Evolutionary conservation across 176 grass and related monocot genomes (phyloP), one percentile per base, ranked within the genome.

Genomic region (Melocanna baccifera): DNA sequence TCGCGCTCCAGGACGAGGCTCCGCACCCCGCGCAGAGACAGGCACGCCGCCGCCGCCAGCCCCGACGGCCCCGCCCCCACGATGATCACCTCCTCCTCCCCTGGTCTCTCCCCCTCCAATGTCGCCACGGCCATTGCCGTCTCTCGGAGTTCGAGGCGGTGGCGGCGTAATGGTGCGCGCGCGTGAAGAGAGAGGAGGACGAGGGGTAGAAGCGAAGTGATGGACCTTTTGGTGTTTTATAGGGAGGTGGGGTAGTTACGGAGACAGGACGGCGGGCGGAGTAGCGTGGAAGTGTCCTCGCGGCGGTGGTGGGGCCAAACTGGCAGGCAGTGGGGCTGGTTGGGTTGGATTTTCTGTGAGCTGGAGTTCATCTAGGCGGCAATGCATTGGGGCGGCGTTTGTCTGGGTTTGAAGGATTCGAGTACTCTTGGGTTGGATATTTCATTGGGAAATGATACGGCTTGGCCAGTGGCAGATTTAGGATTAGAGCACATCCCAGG

Each of bases 61-160:
- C 96, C 96, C 0, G 96, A 93, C 76, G 88, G 96, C 18, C 96
- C 96, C 1, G 96, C 96, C 2, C 93, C 42, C 0, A 98, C 96
- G 66, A 98, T 90, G 64, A 95, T 57, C 79, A 86, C 88, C 6
- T 86, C 88, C 83, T 1, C 22, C 12, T 2, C 6, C 14, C 5
- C 23, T 9, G 19, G 18, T 7, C 16, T 62, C 23, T 45, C 14
- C 8, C 4, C 77, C 37, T 0, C 39, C 16, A 3, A 12, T 32
- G 3, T 11, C 7, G 23, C n/a, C 37, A 12, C 42, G 14, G 23
- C 73, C 73, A 79, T 79, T 34, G 42, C 22, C 66, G 56, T 29
- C 9, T 34, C 43, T 16, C 19, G n/a, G 30, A 36, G 26, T 62
- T 47, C 78, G 13, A n/a, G 32, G 32, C 41, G 34, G 32, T 16